Evolutionary conservation across 2,329 filamentous ascomycete species (phyloP).

Genomic region (Thermoascus crustaceus): DNA sequence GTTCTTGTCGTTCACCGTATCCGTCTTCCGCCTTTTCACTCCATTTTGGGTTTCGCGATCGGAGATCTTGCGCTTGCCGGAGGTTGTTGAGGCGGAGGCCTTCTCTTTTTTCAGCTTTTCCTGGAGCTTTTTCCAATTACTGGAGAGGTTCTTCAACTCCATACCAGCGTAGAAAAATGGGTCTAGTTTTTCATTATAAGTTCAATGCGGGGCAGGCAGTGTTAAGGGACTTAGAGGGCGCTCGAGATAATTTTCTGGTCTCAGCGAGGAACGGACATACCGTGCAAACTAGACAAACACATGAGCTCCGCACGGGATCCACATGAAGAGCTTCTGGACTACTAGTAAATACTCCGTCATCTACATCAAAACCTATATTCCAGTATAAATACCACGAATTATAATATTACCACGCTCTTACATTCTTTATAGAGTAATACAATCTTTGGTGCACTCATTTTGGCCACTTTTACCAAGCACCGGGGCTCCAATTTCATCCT

Average conservation of each 20-base stretch:
- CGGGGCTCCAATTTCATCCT: no score
- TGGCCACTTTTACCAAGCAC: no score
- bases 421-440: no score
- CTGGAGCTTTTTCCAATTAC: constrained; percentile 46
- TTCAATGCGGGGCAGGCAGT: constrained; percentile 14
- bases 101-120: constrained; percentile 32
- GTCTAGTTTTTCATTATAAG: constrained; percentile 9
- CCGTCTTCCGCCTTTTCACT: constrained; percentile 26
- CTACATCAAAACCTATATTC: no score
- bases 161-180: constrained; percentile 19
- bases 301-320: no score
- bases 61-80: constrained; percentile 27
- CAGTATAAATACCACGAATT: no score
- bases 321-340: no score
- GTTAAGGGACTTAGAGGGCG: constrained; percentile 8
- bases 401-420: no score
- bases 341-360: not conserved
- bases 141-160: constrained; percentile 38
- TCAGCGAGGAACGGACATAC: not conserved
- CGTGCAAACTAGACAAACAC: constrained; percentile 9
- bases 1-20: constrained; percentile 15
- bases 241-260: constrained; percentile 3
- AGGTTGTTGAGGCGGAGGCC: constrained; percentile 12
- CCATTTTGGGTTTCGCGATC: constrained; percentile 23
- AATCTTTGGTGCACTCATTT: no score